Evolutionary conservation across 139 green algal species (phyloP), one percentile per base, ranked within the genome.

Genomic region (Penium margaritaceum): DNA sequence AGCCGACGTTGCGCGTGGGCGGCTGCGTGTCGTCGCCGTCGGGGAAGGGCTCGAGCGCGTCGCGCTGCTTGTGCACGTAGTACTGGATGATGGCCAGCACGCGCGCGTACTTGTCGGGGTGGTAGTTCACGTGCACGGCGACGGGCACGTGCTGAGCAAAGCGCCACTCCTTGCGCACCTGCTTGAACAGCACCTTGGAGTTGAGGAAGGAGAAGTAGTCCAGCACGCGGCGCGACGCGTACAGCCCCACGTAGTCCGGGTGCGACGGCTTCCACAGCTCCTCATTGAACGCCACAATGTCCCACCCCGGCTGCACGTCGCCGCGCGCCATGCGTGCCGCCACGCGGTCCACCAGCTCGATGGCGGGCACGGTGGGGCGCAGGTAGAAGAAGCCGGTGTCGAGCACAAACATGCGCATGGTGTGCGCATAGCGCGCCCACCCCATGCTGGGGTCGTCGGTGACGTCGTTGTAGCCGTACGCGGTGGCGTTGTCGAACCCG

Each of bases 391-490:
- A 51, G 5, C 82, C 82, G 1, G 64, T 78, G 74, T 87, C 85
- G 32, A 83, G 73, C n/a, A 80, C 82, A 7, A 72, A 85, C 5
- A 81, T 60, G 24, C 79, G 74, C 79, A 83, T 76, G 24, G 74
- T 78, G 63, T 90, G 86, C 14, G 79, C 87, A 78, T 90, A 90
- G n/a, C 84, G 70, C 0, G 88, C 75, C 90, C 91, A 97, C 30
- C 91, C 91, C 92, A 97, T 97, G 54, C 74, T 84, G 0, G 83
- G 74, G 74, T 97, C 91, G 33, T 96, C 90, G 3, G 90, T 80
- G 46, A 88, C 90, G 55, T 95, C 87, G 54, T 95, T 92, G 35
- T 66, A 84, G 17, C 92, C 92, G 80, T 97, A 97, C 0, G 92
- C 87, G 0, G 85, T 92, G 12, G 17, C 24, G 1, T 89, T 79